Base-by-base conservation (phyloP, 2,329 filamentous ascomycete genomes). In the Pseudogymnoascus sp. region DNA sequence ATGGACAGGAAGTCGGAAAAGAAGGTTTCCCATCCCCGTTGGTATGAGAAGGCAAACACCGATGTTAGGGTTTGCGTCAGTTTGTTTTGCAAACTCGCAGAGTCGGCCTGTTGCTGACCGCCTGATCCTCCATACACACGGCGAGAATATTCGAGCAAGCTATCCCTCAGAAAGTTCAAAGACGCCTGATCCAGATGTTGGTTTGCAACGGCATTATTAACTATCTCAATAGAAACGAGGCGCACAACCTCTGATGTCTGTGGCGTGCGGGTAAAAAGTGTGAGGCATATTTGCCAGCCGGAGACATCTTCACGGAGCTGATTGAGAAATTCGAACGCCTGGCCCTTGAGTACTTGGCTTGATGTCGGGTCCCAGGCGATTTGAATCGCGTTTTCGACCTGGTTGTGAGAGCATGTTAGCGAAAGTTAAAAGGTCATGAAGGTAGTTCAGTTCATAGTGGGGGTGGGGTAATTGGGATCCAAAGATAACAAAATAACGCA, bases 301-400 rank as follows among this genome's bases (percentile, higher is more conserved):
- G 90, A 87, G 59, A 90, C 86, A 73, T 97, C 88, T 72, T 87
- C 80, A 68, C 92, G 87, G 66, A 97, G 82, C 73, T 92, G 91
- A 75, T 85, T 82, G 61, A 90, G 81, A 75, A 90, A 96, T 62
- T 91, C 85, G 75, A 90, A 89, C 68, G 93, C 93, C 79, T 96
- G 92, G 65, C 79, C 77, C 77, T 93, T 92, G 72, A 96, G 82
- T 68, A 81, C 78, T 72, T 84, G 86, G 76, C 93, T 86, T 71
- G 91, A 89, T 71, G 83, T 78, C 65, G 91, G 90, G 77, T 93
- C 88, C 80, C 88, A 95, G 77, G 91, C 91, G 79, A 97, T 96
- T 77, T 95, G 87, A 79, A 97, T 95, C 77, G 95, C 95, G 79
- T 91, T 93, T 79, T 95, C 90, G 76, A 97, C 88, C 91, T 97